These are phyloP conservation scores for Candida insectalens DNA, from an alignment of 805 yeast species.

Conservation along the genomic window DNA sequence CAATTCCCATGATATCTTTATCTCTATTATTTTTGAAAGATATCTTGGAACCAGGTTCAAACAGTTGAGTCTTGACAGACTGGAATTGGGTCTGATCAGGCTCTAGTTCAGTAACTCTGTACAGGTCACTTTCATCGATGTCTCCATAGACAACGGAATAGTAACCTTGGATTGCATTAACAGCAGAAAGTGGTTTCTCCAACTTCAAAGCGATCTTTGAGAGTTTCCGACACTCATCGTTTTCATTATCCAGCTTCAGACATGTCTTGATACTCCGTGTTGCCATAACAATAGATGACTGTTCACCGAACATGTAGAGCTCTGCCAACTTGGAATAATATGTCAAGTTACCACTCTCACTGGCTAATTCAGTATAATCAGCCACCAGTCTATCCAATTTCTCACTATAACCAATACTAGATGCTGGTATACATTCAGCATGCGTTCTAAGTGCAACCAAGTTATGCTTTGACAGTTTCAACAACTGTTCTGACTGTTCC, in stretches of 20 bases:
- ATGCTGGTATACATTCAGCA: constrained; percentile 17
- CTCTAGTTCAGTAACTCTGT: constrained; percentile 24
- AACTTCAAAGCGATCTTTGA: constrained; percentile 46
- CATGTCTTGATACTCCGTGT: constrained; percentile 36
- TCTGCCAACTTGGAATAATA: constrained; percentile 18
- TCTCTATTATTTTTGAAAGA: constrained; percentile 13
- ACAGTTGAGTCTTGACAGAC: constrained; percentile 26
- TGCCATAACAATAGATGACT: constrained; percentile 6
- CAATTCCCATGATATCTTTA: constrained; percentile 11
- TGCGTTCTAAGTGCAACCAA: constrained; percentile 26
- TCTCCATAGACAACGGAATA: constrained; percentile 27
- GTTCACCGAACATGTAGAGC: constrained; percentile 18
- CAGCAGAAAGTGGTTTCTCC: constrained; percentile 26
- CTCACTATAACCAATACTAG: constrained; percentile 6
- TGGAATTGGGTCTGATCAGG: constrained; percentile 34
- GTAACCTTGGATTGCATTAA: constrained; percentile 35
- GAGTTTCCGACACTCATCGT: constrained; percentile 42
- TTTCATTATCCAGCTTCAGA: constrained; percentile 70
- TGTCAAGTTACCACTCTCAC: constrained; percentile 11
- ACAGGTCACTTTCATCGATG: constrained; percentile 16
- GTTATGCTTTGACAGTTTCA: constrained; percentile 35
- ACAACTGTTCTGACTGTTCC: constrained; percentile 23
- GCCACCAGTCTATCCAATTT: constrained; percentile 15
- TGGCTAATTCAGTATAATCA: constrained; percentile 16
- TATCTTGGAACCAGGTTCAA: constrained; percentile 11